Base-by-base conservation (phyloP, 345 rosid genomes). In the Hibiscus syriacus region DNA sequence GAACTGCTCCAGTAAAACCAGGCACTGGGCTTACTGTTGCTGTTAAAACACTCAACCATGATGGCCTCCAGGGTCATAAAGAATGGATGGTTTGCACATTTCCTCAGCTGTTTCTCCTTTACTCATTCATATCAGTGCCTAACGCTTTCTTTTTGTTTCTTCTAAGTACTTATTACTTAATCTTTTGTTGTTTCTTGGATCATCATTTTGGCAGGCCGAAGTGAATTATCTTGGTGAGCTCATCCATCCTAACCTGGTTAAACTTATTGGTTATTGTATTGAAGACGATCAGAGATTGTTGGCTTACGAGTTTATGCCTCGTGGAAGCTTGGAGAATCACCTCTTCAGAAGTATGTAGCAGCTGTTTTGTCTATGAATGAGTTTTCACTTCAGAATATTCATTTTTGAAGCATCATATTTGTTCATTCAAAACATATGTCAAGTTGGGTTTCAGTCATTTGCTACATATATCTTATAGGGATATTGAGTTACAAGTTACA, bases 1-100 rank as follows among this genome's bases (percentile, higher is more conserved):
- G 98, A 66, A 93, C 97, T 75, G 98, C 96, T 72, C 92, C 97
- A 4, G 98, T 93, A 58, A 90, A 87, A 74, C 98, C 97, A 56
- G 98, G 98, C 66, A 93, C 94, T 8, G 98, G 98, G 29, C 92
- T 93, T 70, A 88, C 98, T 10, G 98, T 93, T 56, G 98, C 97
- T 8, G 97, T 93, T 71, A 93, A 93, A 77, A 93, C 96, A 70
- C 90, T 93, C 68, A 93, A 93, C 74, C 98, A 90, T 73, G 98
- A 93, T 78, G 97, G 98, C 67, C 92, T 93, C 77, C 97, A 93
- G 80, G 98, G 98, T 73, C 98, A 93, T 71, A 90, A 88, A 81
- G 98, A 92, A 70, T 93, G 98, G 98, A 94, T 90, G 92, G 98
- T 93, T 78, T 67, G 77, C 65, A 39, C 46, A 50, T 70, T 58